phyloP scores from a whole-genome alignment of 2,329 filamentous ascomycete genomes.

The Aspergillus phoenicis region DNA sequence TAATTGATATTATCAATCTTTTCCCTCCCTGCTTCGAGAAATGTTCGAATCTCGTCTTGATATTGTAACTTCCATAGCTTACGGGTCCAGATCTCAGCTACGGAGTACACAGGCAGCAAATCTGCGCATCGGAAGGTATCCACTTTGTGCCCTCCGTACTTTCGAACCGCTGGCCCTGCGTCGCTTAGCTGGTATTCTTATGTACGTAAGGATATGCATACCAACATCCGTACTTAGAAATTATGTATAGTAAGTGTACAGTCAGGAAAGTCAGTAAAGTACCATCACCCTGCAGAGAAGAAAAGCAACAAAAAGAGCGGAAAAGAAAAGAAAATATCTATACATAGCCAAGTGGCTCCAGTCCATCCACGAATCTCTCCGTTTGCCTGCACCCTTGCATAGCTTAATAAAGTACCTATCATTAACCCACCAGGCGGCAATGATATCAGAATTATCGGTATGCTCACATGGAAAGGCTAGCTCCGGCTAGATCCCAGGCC shows the following conservation, averaged over 20 bases:
- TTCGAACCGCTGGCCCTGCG: slow-evolving; percentile 1
- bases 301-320: neutral
- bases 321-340: neutral
- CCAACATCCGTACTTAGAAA: neutral
- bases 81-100: neutral
- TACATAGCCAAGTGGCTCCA: neutral
- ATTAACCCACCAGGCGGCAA: neutral
- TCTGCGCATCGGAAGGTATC: slow-evolving; percentile 1
- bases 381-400: slow-evolving; percentile 9
- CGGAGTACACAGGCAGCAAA: neutral
- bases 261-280: neutral
- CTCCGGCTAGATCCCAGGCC: neutral
- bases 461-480: neutral
- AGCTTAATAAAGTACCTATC: slow-evolving; percentile 1
- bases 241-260: slow-evolving; percentile 2
- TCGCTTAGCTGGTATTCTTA: neutral
- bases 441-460: neutral
- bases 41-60: neutral
- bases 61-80: neutral
- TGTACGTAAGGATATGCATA: neutral
- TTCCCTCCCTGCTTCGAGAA: neutral
- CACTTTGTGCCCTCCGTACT: slow-evolving; percentile 1
- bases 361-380: slow-evolving; percentile 16
- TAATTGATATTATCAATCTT: neutral
- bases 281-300: neutral